Evolutionary conservation across 139 green algal genomes (phyloP).

Genomic region (Chlorella sp.): DNA sequence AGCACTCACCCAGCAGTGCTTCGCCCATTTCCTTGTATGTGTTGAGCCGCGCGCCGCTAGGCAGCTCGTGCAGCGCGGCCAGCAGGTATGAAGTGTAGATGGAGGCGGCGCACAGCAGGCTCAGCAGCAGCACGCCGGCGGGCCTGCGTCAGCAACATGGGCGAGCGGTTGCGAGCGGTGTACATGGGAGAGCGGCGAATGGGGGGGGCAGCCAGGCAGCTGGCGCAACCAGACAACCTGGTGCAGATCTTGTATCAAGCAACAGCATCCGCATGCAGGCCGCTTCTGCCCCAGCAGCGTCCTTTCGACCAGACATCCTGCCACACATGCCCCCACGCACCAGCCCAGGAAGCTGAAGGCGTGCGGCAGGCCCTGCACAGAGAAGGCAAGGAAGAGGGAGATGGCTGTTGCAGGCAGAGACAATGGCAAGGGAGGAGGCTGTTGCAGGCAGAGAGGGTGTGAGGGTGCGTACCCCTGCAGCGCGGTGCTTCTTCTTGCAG

Average conservation of each 20-base stretch:
- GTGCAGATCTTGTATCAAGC: too few species aligned
- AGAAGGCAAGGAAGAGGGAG: too few species aligned
- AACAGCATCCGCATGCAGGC: too few species aligned
- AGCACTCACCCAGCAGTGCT: constrained; percentile 47
- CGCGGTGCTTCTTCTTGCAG: not conserved
- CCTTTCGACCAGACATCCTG: not conserved
- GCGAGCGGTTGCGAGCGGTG: not conserved
- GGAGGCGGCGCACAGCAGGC: constrained; percentile 28
- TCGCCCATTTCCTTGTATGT: constrained; percentile 61
- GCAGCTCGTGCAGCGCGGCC: constrained; percentile 53
- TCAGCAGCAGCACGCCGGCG: constrained; percentile 45
- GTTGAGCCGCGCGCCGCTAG: constrained; percentile 49
- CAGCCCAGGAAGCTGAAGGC: constrained; percentile 63
- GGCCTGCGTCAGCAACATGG: not conserved
- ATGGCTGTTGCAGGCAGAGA: constrained; percentile 40
- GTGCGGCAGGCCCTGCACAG: constrained; percentile 56
- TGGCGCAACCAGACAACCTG: too few species aligned
- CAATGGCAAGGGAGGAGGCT: not conserved
- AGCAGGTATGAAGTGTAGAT: constrained; percentile 66
- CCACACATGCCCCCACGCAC: not conserved
- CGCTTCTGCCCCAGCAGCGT: too few species aligned
- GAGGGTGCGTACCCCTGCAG: too few species aligned
- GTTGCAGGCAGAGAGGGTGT: constrained; percentile 42
- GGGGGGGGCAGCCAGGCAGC: too few species aligned
- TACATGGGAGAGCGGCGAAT: too few species aligned